phyloP scores from a whole-genome alignment of 345 rosid genomes.

The Pugionium dolabratum region DNA sequence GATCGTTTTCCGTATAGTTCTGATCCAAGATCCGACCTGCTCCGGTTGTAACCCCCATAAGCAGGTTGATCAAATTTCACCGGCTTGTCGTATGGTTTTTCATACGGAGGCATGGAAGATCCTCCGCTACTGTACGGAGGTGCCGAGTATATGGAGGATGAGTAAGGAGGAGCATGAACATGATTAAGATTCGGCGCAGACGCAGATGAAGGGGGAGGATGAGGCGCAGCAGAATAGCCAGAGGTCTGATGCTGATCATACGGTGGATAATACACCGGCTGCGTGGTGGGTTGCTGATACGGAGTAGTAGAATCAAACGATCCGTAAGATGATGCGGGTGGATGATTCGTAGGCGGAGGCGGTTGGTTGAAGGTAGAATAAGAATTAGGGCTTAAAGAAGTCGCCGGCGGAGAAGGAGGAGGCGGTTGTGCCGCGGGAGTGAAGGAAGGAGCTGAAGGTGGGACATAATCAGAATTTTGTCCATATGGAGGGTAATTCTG shows the following conservation, averaged over 20 bases:
- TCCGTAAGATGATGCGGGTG: slow-evolving; percentile 51
- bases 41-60: slow-evolving; percentile 45
- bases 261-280: slow-evolving; percentile 53
- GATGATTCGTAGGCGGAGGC: slow-evolving; percentile 39
- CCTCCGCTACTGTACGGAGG: slow-evolving; percentile 41
- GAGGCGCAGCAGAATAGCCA: slow-evolving; percentile 42
- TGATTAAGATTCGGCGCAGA: slow-evolving; percentile 40
- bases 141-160: slow-evolving; percentile 51
- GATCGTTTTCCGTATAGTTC: slow-evolving; percentile 65
- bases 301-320: slow-evolving; percentile 62
- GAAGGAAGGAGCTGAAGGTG: slow-evolving; percentile 76
- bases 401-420: slow-evolving; percentile 34
- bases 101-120: slow-evolving; percentile 53
- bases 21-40: slow-evolving; percentile 58
- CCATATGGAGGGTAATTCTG: slow-evolving; percentile 55
- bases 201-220: slow-evolving; percentile 38
- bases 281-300: slow-evolving; percentile 56
- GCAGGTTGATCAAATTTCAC: slow-evolving; percentile 57
- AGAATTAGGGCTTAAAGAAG: slow-evolving; percentile 42
- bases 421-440: slow-evolving; percentile 40
- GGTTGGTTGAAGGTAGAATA: slow-evolving; percentile 45
- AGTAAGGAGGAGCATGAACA: slow-evolving; percentile 41
- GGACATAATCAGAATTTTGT: slow-evolving; percentile 58
- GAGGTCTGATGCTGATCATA: slow-evolving; percentile 66
- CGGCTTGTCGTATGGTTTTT: slow-evolving; percentile 52